Evolutionary conservation across 2,329 filamentous ascomycete species (phyloP).

Genomic region (Colletotrichum lentis): DNA sequence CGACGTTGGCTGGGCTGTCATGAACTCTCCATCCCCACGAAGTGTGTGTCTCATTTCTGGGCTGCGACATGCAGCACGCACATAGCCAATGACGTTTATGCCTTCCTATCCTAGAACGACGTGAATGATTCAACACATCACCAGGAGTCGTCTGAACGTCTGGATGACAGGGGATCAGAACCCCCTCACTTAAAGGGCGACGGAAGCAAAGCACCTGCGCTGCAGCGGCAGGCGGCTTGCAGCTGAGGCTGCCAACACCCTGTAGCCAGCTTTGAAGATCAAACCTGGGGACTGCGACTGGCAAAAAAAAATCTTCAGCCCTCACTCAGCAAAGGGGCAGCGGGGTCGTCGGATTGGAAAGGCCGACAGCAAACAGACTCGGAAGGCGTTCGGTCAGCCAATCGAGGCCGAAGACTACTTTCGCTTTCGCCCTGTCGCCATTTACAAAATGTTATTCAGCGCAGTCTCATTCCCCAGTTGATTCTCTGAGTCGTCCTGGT

Average conservation of each 20-base stretch:
- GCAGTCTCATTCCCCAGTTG: constrained; percentile 8
- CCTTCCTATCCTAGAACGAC: constrained; percentile 22
- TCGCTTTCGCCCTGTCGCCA: constrained; percentile 2
- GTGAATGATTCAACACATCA: constrained; percentile 32
- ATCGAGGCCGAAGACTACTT: not conserved
- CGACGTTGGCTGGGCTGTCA: constrained; percentile 8
- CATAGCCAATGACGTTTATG: constrained; percentile 15
- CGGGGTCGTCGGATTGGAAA: constrained; percentile 8
- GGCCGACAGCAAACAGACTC: not conserved
- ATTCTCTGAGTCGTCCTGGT: constrained; percentile 7
- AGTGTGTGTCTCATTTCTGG: constrained; percentile 22
- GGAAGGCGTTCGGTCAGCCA: constrained; percentile 2
- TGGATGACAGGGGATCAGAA: constrained; percentile 23
- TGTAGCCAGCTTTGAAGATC: constrained; percentile 10
- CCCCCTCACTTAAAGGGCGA: constrained; percentile 10
- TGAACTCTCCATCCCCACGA: constrained; percentile 19
- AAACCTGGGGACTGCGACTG: not conserved
- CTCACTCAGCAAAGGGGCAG: not conserved
- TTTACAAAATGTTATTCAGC: not conserved
- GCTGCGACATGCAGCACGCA: constrained; percentile 33
- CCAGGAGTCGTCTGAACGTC: constrained; percentile 1
- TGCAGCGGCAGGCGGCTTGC: constrained; percentile 6
- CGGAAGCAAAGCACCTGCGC: constrained; percentile 20
- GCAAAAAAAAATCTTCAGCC: not conserved
- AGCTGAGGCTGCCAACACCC: constrained; percentile 10